Evolutionary conservation across 2,329 filamentous ascomycete genomes (phyloP), one percentile per base, ranked within the genome.

Genomic region (Rhytidhysteron rufulum): DNA sequence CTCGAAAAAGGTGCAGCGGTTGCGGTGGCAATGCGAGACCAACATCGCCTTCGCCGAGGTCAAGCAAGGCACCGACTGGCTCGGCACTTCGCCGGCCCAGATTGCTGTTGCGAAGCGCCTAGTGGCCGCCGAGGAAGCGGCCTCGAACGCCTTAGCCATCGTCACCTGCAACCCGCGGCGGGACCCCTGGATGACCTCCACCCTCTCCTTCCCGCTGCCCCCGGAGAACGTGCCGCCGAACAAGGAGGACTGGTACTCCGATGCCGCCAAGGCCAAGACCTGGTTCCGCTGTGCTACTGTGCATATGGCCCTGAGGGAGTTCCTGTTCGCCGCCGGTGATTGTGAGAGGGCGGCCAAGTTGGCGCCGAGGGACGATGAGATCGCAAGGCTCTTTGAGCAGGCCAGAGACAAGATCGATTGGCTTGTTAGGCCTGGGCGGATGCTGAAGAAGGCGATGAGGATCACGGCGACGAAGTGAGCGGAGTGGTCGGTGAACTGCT

Each of bases 211-310:
- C n/a, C n/a, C n/a, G n/a, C 49, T 63, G 0, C 58, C 60, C 1
- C 45, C 55, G 2, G 60, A 61, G 21, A 49, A 58, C 1, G 60
- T 63, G 17, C 61, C 61, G 6, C 53, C 55, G 0, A 63, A 65
- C 20, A 56, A 55, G 17, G 44, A 42, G 1, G 40, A 39, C 0
- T 63, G 54, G 51, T 65, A 63, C 31, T 47, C 46, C 0, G 58
- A 60, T 10, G 36, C 21, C 1, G 60, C 63, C 45, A 39, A 47
- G 11, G 60, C 53, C 3, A 46, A 53, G 37, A 50, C 53, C 3
- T 65, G 61, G 60, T 60, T 53, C 39, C 54, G 39, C 17, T 40
- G 53, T 0, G 61, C 58, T 1, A 45, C 50, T n/a, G 51, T 55
- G 11, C 61, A 65, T 31, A 49, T 49, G 27, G 44, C 43, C 7